Conservation (phyloP, 176 grass and related monocot genomes). For the Phoenix roebelenii region DNA sequence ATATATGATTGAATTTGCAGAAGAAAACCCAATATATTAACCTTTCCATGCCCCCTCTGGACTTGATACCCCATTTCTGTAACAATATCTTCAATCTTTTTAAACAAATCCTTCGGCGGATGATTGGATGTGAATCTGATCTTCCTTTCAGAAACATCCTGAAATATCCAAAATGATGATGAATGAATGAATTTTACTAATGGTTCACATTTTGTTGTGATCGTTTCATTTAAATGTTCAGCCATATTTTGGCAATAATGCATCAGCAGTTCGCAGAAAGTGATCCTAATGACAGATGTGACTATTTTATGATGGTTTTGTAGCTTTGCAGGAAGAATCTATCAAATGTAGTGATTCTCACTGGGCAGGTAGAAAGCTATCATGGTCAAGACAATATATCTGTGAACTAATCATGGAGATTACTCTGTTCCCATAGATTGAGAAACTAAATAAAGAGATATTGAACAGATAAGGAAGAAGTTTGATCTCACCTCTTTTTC, state of each 20-base stretch:
- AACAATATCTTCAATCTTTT: constrained; percentile 65
- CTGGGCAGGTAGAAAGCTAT: no score
- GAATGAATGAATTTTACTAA: not conserved
- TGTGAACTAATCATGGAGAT: no score
- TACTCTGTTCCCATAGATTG: no score
- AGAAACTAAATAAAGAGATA: no score
- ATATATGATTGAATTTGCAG: no score
- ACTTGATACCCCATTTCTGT: constrained; percentile 70
- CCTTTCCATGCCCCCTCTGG: constrained; percentile 57
- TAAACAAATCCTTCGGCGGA: constrained; percentile 68
- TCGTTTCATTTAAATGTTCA: not conserved
- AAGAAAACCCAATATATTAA: constrained; percentile 11
- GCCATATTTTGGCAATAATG: no score
- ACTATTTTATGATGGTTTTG: no score
- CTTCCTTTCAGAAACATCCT: constrained; percentile 21
- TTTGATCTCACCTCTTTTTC: constrained; percentile 67
- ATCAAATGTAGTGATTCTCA: no score
- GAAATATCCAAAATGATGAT: not conserved
- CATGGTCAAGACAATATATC: no score
- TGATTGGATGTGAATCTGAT: constrained; percentile 77
- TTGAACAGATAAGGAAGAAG: constrained; percentile 14
- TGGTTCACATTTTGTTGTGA: not conserved
- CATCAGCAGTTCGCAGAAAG: no score
- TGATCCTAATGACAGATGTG: no score
- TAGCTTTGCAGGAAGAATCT: no score